Evolutionary conservation across 306 rosid species (phyloP).

Genomic region (Casuarina equisetifolia): DNA sequence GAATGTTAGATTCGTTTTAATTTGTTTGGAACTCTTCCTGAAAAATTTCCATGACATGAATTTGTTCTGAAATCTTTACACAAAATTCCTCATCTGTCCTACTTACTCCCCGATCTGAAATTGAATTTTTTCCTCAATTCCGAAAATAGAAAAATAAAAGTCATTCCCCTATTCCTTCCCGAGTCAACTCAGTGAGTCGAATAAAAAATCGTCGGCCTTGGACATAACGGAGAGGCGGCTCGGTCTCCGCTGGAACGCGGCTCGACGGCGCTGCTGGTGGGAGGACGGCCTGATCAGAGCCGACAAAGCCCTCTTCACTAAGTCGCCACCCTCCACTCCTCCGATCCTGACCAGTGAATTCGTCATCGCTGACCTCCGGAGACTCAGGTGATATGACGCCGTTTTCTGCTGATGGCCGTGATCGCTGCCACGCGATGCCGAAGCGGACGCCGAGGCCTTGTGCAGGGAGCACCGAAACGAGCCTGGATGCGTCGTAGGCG

Average conservation of each 20-base stretch:
- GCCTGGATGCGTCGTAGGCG: slow-evolving; percentile 73
- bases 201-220: slow-evolving; percentile 25
- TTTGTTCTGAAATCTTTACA: background rate
- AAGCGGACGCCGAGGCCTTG: slow-evolving; percentile 16
- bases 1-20: background rate
- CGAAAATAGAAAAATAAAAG: background rate
- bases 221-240: slow-evolving; percentile 62
- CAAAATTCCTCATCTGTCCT: background rate
- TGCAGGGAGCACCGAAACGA: slow-evolving; percentile 73
- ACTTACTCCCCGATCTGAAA: background rate
- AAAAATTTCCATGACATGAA: background rate
- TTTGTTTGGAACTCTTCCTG: background rate
- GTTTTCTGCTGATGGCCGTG: slow-evolving; percentile 20
- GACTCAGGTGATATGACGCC: slow-evolving; percentile 36
- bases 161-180: background rate
- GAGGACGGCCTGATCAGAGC: slow-evolving; percentile 53
- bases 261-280: slow-evolving; percentile 54
- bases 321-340: slow-evolving; percentile 58
- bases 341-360: slow-evolving; percentile 65
- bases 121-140: background rate
- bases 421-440: slow-evolving; percentile 6
- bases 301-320: slow-evolving; percentile 46
- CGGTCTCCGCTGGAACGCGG: slow-evolving; percentile 48
- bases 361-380: slow-evolving; percentile 66
- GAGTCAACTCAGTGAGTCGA: background rate